Percentiles rank a stretch among this genome's conserved stretches.
Conservation (phyloP, 176 grass and related monocot species). For the Aegilops tauschii region DNA sequence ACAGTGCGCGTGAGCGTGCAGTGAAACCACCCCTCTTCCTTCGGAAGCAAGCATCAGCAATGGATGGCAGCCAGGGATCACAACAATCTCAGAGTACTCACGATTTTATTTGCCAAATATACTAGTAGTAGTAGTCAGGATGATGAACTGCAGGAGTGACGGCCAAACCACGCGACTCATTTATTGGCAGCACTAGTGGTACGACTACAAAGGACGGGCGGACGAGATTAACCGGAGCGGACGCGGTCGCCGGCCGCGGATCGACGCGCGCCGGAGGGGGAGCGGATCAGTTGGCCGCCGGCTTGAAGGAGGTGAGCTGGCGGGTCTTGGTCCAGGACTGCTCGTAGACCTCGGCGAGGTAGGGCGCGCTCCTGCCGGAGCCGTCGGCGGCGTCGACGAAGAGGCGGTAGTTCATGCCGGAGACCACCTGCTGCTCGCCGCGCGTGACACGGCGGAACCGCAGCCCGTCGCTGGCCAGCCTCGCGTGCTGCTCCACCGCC, state of each 20-base stretch:
- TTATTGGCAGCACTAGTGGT: background rate
- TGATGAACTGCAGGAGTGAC: background rate
- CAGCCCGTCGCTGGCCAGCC: slow-evolving; percentile 4
- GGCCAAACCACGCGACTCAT: background rate
- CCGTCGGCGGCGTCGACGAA: slow-evolving; percentile 16
- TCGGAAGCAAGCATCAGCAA: background rate
- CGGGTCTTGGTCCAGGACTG: slow-evolving; percentile 33
- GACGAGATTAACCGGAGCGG: background rate
- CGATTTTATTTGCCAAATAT: background rate
- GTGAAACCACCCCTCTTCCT: background rate
- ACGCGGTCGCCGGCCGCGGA: background rate
- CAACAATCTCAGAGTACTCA: background rate
- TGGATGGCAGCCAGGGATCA: background rate
- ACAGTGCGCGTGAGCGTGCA: background rate
- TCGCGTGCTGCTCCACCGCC: slow-evolving; percentile 29
- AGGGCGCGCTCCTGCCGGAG: background rate
- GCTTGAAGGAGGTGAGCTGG: slow-evolving; percentile 42
- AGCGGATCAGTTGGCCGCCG: background rate
- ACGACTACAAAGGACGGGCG: background rate
- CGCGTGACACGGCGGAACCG: slow-evolving; percentile 22
- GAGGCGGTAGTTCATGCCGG: slow-evolving; percentile 53
- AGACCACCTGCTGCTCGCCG: slow-evolving; percentile 47
- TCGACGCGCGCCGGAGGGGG: background rate
- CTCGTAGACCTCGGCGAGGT: slow-evolving; percentile 50
- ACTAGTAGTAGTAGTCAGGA: background rate